Evolutionary conservation across 2,329 filamentous ascomycete species (phyloP).

Genomic region (Phoma herbarum): DNA sequence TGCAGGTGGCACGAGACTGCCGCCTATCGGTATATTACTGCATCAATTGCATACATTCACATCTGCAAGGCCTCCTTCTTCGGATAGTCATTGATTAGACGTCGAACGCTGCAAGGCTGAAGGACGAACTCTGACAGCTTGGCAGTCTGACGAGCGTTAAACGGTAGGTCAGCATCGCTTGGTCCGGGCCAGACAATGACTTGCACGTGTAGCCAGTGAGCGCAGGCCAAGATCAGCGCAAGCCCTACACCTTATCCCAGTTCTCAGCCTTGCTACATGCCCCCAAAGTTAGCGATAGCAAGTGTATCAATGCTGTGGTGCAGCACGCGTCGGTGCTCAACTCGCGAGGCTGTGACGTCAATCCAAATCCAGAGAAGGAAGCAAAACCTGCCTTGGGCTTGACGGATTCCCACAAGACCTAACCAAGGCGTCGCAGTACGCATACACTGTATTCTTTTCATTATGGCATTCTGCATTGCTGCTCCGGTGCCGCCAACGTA

Average conservation of each 20-base stretch:
- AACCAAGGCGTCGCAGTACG: too few relatives aligned
- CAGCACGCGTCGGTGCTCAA: not conserved
- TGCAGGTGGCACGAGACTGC: not conserved
- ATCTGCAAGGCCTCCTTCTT: not conserved
- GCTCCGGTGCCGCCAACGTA: not conserved
- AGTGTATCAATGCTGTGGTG: not conserved
- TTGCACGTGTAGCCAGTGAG: not conserved
- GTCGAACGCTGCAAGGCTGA: constrained; percentile 6
- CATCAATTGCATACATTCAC: not conserved
- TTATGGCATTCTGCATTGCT: not conserved
- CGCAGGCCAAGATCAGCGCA: not conserved
- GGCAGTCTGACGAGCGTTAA: constrained; percentile 13
- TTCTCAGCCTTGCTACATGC: not conserved
- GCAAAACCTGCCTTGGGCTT: not conserved
- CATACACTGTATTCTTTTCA: not conserved
- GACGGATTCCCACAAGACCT: not conserved
- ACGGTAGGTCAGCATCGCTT: constrained; percentile 16
- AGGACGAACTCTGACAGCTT: constrained; percentile 7
- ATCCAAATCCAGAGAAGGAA: not conserved
- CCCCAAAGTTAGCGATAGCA: too few relatives aligned
- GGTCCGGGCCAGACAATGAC: not conserved
- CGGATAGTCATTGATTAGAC: not conserved
- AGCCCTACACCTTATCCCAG: too few relatives aligned
- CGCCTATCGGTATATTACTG: not conserved
- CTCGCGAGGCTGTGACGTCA: not conserved